A percentile compares a stretch with the other conserved stretches of the same genome.
phyloP scores from a whole-genome alignment of 2,329 filamentous ascomycete genomes.

The Monilinia vaccinii-corymbosi region DNA sequence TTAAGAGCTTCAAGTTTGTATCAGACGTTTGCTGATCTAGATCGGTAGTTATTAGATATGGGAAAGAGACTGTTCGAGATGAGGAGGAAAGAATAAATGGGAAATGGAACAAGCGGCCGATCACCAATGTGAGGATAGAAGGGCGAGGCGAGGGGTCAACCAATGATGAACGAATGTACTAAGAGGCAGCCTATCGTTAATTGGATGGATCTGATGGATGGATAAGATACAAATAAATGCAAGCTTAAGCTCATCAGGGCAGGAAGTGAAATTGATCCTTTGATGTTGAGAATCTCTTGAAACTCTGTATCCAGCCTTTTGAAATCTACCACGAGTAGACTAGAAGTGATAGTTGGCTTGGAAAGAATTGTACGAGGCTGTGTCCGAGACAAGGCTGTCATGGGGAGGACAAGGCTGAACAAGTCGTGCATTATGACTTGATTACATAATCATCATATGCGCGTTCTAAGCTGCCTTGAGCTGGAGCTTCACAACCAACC shows the following conservation, averaged over 20 bases:
- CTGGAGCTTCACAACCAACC: conserved; percentile 12
- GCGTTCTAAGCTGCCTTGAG: conserved; percentile 14
- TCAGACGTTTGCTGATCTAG: not conserved
- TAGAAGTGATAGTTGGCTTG: too few relatives aligned
- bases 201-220: not conserved
- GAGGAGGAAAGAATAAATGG: not conserved
- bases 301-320: not conserved
- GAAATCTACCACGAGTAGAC: too few relatives aligned
- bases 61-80: not conserved
- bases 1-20: not conserved
- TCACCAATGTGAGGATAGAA: not conserved
- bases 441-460: conserved; percentile 9
- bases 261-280: not conserved
- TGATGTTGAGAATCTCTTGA: not conserved
- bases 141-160: not conserved
- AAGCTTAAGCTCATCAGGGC: not conserved
- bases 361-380: too few relatives aligned
- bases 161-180: conserved; percentile 9
- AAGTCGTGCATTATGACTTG: not conserved
- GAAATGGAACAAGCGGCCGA: not conserved
- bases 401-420: not conserved
- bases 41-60: not conserved
- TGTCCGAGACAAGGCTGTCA: not conserved
- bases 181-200: not conserved
- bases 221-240: not conserved